Base-by-base conservation (phyloP, 345 rosid species). In the Brassica rapa region DNA sequence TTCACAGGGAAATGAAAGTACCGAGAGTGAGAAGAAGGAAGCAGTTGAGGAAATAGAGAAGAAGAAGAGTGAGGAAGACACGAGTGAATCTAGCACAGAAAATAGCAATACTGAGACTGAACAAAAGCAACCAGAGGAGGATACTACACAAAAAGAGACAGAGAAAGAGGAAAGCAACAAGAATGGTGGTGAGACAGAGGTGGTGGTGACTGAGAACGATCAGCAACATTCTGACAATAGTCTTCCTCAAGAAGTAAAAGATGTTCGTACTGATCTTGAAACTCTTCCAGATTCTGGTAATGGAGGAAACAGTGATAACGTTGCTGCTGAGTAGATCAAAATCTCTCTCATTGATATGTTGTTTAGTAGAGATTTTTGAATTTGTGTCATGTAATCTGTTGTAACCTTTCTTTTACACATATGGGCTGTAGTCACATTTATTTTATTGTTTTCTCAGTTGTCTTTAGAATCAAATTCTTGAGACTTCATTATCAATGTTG, bases 221-320 rank as follows among this genome's bases (percentile, higher is more conserved):
- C 74, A 86, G 23, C 74, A 74, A 55, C 78, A 73, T 1, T 64
- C 84, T 0, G 81, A 72, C 16, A 81, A 68, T 35, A 66, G 14
- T 66, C 72, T 88, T 55, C 60, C 87, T 16, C 87, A 83, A 67
- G 90, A 86, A 83, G 90, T 75, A 66, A 88, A 85, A 59, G 91
- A 87, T 49, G 86, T 75, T 66, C 85, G 83, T 15, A 85, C 87
- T 0, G 92, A 89, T 77, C 79, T 87, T 74, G 94, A 77, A 75
- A 89, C 93, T 64, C 82, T 90, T 76, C 91, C 95, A 0, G 86
- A 85, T 27, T 82, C 87, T 8, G 82, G 82, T 63, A 82, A 70
- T 62, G 85, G 77, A 67, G 87, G 80, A 5, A 82, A 72, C 29
- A 83, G 72, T 37, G 83, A 80, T 14, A 84, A 73, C 69, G 83